A percentile compares a stretch with the other conserved stretches of the same genome.
Evolutionary conservation across 1,284 basidiomycete genomes (phyloP).

Genomic region (Apiotrichum montevideense): DNA sequence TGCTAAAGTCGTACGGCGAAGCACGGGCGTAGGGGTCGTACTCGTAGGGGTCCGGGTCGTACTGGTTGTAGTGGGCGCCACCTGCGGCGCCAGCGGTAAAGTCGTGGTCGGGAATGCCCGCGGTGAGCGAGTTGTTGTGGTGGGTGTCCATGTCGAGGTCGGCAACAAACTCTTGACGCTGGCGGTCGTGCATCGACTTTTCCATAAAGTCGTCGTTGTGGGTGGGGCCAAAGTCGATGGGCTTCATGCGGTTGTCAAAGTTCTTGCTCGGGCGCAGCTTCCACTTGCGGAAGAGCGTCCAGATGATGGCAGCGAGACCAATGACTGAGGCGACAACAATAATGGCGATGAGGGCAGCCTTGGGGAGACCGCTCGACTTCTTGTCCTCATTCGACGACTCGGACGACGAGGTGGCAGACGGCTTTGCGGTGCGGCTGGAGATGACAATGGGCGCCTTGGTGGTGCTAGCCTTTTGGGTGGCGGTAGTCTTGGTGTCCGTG

Average conservation of each 20-base stretch:
- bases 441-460: too few relatives aligned
- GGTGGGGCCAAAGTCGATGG: slow-evolving; percentile 62
- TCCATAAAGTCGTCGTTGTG: slow-evolving; percentile 48
- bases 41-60: slow-evolving; percentile 15
- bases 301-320: slow-evolving; percentile 63
- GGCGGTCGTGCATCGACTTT: slow-evolving; percentile 39
- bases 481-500: too few relatives aligned
- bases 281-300: slow-evolving; percentile 87
- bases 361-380: slow-evolving; percentile 42
- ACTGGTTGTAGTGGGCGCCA: slow-evolving; percentile 20
- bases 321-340: slow-evolving; percentile 64
- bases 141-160: slow-evolving; percentile 29
- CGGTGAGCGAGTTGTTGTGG: slow-evolving; percentile 19
- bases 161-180: slow-evolving; percentile 36
- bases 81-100: slow-evolving; percentile 60
- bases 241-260: slow-evolving; percentile 63
- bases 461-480: too few relatives aligned
- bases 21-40: slow-evolving; percentile 13
- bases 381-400: slow-evolving; percentile 11
- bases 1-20: slow-evolving; percentile 6
- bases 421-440: neutral
- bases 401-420: slow-evolving; percentile 15
- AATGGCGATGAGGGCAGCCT: slow-evolving; percentile 61
- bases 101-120: slow-evolving; percentile 55
- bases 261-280: slow-evolving; percentile 71